phyloP scores from a whole-genome alignment of 192 early-diverging fungal species.

The Neocallimastix lanati region DNA sequence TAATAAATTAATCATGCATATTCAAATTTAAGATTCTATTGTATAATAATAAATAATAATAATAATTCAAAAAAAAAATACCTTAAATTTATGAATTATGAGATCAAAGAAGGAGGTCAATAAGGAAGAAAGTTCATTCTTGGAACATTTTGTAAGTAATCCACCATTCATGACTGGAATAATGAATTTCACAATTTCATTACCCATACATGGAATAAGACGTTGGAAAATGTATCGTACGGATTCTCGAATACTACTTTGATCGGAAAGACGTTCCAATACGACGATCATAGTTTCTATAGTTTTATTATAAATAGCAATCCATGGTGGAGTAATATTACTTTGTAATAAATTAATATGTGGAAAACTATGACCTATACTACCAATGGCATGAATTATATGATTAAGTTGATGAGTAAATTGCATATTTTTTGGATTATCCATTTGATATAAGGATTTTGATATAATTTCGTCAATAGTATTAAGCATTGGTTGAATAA shows the following conservation, averaged over 20 bases:
- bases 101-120: slow-evolving; percentile 55
- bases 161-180: slow-evolving; percentile 53
- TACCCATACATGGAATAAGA: slow-evolving; percentile 69
- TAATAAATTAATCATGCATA: no score
- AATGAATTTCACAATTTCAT: slow-evolving; percentile 60
- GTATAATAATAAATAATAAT: no score
- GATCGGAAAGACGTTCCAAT: slow-evolving; percentile 27
- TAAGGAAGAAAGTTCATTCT: slow-evolving; percentile 66
- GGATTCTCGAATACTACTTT: slow-evolving; percentile 3
- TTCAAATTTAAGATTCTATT: no score
- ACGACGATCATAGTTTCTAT: slow-evolving; percentile 54
- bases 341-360: slow-evolving; percentile 18
- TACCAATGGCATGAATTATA: slow-evolving; percentile 65
- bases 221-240: slow-evolving; percentile 65
- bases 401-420: slow-evolving; percentile 61
- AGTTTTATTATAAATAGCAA: slow-evolving; percentile 57
- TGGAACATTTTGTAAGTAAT: slow-evolving; percentile 58
- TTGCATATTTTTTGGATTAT: slow-evolving; percentile 43
- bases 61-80: no score
- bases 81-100: slow-evolving; percentile 82
- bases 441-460: slow-evolving; percentile 34
- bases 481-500: slow-evolving; percentile 58
- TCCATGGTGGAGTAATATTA: slow-evolving; percentile 29
- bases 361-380: slow-evolving; percentile 59
- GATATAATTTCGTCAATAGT: slow-evolving; percentile 57